phyloP scores from a whole-genome alignment of 2,329 filamentous ascomycete genomes.

The Ophiostoma himal-ulmi region DNA sequence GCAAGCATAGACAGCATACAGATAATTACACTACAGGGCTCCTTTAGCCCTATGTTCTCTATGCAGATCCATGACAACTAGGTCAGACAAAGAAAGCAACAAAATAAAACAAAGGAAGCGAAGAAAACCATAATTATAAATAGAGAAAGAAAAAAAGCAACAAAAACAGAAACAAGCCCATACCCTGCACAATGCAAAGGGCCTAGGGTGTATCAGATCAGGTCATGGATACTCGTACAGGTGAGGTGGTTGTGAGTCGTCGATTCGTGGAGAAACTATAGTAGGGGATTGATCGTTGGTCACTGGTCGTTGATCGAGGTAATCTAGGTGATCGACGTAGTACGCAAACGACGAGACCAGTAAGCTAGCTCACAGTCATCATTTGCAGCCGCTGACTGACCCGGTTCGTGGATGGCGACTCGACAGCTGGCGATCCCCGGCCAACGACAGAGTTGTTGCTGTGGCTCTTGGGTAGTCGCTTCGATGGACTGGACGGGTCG shows the following conservation, averaged over 20 bases:
- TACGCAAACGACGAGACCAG: too few relatives aligned
- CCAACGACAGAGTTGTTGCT: conserved; percentile 50
- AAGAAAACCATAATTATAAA: not conserved
- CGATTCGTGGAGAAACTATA: not conserved
- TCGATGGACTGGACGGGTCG: conserved; percentile 53
- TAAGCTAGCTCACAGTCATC: conserved; percentile 54
- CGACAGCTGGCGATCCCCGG: conserved; percentile 40
- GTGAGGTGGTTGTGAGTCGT: not conserved
- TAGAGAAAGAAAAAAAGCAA: not conserved
- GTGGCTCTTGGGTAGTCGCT: conserved; percentile 46
- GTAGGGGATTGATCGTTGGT: not conserved
- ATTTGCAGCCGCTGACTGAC: conserved; percentile 54
- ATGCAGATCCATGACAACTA: conserved; percentile 24
- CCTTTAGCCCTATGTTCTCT: conserved; percentile 17
- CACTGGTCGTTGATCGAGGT: too few relatives aligned
- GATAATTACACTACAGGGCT: conserved; percentile 19
- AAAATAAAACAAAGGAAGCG: conserved; percentile 6
- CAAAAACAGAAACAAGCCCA: not conserved
- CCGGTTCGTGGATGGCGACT: conserved; percentile 47
- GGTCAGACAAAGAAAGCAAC: conserved; percentile 15
- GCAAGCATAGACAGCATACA: not conserved
- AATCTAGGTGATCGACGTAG: too few relatives aligned
- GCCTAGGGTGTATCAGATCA: not conserved
- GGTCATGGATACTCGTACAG: conserved; percentile 16
- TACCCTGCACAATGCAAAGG: not conserved